Conservation (phyloP, 2,329 filamentous ascomycete genomes). For the Diaporthe destruens region DNA sequence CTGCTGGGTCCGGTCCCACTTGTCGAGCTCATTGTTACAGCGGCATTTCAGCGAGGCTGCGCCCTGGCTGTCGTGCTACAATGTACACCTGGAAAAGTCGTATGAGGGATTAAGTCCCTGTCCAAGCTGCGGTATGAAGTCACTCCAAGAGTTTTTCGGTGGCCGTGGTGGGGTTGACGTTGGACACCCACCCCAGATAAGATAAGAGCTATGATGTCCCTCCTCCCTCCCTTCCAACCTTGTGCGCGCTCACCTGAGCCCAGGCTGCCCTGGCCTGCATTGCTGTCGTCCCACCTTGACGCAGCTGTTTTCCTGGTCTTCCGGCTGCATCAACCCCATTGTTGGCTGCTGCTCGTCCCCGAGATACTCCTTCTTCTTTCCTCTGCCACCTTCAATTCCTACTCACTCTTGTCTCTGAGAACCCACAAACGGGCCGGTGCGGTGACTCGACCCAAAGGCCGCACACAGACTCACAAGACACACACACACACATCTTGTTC, state of each 20-base stretch:
- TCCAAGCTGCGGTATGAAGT: constrained; percentile 33
- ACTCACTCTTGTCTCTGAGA: background rate
- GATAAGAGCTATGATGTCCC: constrained; percentile 42
- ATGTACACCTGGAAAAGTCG: constrained; percentile 9
- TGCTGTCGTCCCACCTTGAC: constrained; percentile 34
- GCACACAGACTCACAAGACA: constrained; percentile 3
- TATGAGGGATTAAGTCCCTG: constrained; percentile 38
- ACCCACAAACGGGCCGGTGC: background rate
- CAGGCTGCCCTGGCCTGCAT: constrained; percentile 18
- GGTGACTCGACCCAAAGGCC: background rate
- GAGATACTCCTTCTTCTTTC: background rate
- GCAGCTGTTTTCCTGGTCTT: background rate
- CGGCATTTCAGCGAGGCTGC: constrained; percentile 40
- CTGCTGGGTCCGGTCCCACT: constrained; percentile 34
- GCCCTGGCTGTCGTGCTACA: constrained; percentile 11
- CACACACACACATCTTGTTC: background rate
- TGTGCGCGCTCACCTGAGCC: constrained; percentile 27
- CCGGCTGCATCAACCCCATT: background rate
- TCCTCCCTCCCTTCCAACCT: constrained; percentile 26
- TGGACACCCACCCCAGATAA: constrained; percentile 31
- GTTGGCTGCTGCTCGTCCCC: constrained; percentile 11
- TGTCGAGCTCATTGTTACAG: constrained; percentile 28
- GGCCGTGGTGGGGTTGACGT: constrained; percentile 25
- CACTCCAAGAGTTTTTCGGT: constrained; percentile 21
- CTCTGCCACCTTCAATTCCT: background rate